These are phyloP conservation scores for Castanospermum australe DNA, from an alignment of 306 rosid genomes.

Conservation along the genomic window DNA sequence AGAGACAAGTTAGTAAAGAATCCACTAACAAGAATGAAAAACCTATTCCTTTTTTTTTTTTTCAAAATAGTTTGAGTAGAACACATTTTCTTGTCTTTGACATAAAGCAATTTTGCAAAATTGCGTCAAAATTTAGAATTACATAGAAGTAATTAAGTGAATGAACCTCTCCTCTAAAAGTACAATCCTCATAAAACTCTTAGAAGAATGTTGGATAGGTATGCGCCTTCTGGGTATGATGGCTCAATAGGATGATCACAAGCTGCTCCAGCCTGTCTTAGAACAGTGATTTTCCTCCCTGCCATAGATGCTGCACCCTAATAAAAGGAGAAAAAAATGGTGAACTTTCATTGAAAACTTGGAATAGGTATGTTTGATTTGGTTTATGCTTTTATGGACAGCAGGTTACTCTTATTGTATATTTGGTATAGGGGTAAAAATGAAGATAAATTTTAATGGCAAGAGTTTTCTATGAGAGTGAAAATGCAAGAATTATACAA, in stretches of 20 bases:
- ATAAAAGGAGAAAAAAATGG: neutral
- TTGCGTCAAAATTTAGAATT: neutral
- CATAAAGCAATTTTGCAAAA: neutral
- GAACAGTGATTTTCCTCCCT: conserved; percentile 65
- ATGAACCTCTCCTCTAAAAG: neutral
- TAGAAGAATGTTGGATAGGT: conserved; percentile 68
- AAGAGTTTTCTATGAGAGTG: too few species aligned
- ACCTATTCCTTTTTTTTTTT: neutral
- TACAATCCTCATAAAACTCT: conserved; percentile 51
- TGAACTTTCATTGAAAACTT: neutral
- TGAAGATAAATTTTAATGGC: neutral
- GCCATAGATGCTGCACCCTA: conserved; percentile 82
- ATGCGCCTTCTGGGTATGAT: conserved; percentile 84
- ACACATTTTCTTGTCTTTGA: neutral
- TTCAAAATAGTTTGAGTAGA: neutral
- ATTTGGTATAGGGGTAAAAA: too few species aligned
- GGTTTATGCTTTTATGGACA: neutral
- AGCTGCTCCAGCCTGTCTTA: conserved; percentile 77
- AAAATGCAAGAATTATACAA: neutral
- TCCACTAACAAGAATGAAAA: neutral
- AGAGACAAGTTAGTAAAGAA: too few species aligned
- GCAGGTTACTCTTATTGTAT: neutral
- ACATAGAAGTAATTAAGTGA: neutral
- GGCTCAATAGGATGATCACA: conserved; percentile 86
- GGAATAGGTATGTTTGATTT: neutral